Base-by-base conservation (phyloP, 2,329 filamentous ascomycete species). In the Colletotrichum agaves region DNA sequence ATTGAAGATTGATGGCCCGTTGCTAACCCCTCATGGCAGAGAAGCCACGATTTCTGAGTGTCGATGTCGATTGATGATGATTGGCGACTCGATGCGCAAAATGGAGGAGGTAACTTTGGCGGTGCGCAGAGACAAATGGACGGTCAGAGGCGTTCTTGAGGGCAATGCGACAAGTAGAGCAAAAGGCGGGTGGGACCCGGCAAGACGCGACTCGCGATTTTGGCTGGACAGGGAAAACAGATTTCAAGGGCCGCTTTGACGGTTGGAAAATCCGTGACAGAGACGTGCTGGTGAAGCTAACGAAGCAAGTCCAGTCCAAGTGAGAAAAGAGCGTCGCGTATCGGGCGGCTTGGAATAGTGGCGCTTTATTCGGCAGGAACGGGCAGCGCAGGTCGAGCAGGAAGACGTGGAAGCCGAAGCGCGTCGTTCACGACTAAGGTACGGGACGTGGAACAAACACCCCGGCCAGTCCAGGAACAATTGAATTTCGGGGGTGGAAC, bases 201-300 rank as follows among this genome's bases (percentile, higher is more conserved):
- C 15, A 64, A 55, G 33, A 65, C 65, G 65, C 65, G 64, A 63
- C 60, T 52, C 64, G 64, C 64, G 61, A 68, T 60, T 59, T 35
- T 33, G 46, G 27, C 56, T 44, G 49, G 52, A 52, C 46, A 61
- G 27, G 37, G 23, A 37, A 55, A 55, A 61, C 58, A 61, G 53
- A 39, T 39, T n/a, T 21, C 4, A 52, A 52, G 17, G 17, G 58
- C 58, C 46, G 58, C 46, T 44, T 52, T 37, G 47, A 55, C 49
- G 6, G 23, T 23, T 35, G 10, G 11, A 35, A 33, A 44, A 33
- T 15, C 21, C 23, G 23, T 19, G 7, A 60, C 31, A 33, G 23
- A 21, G 11, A 17, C 4, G 23, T n/a, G 19, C 15, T 4, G 10
- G 13, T 3, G 19, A 55, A 56, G 58, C 58, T 52, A 61, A 35